Conservation (phyloP, 306 rosid genomes). For the Glycyrrhiza uralensis region DNA sequence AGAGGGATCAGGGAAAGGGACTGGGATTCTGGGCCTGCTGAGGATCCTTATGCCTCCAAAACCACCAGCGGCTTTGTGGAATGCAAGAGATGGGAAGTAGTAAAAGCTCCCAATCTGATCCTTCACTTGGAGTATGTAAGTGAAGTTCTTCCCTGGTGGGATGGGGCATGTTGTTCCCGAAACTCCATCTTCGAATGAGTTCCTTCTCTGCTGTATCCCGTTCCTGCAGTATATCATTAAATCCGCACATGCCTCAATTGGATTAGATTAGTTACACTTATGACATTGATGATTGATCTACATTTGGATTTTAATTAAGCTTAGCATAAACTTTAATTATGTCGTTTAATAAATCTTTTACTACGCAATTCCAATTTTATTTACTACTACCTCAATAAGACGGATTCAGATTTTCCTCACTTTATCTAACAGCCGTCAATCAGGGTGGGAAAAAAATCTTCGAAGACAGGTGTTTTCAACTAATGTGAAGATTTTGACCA, state of each 20-base stretch:
- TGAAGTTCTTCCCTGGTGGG: slow-evolving; percentile 87
- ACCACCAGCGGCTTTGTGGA: slow-evolving; percentile 97
- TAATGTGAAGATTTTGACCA: no score
- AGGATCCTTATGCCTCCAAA: slow-evolving; percentile 95
- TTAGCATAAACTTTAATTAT: no score
- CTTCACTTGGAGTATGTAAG: slow-evolving; percentile 91
- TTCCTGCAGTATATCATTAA: slow-evolving; percentile 63
- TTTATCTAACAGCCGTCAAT: no score
- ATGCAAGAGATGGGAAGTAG: slow-evolving; percentile 89
- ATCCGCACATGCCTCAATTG: background rate
- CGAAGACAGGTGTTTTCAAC: no score
- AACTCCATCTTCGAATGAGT: slow-evolving; percentile 87
- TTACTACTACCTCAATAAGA: no score
- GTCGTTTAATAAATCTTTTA: no score
- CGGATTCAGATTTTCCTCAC: no score
- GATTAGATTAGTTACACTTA: background rate
- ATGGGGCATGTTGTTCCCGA: slow-evolving; percentile 93
- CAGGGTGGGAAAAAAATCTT: no score
- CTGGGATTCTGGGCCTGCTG: slow-evolving; percentile 92
- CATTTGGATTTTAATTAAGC: no score
- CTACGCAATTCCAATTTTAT: no score
- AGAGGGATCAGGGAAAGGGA: slow-evolving; percentile 83
- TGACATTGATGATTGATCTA: no score
- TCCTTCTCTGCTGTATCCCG: slow-evolving; percentile 88
- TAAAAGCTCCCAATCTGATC: slow-evolving; percentile 96